These are phyloP conservation scores for Sphenostylis stenocarpa DNA, from an alignment of 306 rosid genomes.

Conservation along the genomic window DNA sequence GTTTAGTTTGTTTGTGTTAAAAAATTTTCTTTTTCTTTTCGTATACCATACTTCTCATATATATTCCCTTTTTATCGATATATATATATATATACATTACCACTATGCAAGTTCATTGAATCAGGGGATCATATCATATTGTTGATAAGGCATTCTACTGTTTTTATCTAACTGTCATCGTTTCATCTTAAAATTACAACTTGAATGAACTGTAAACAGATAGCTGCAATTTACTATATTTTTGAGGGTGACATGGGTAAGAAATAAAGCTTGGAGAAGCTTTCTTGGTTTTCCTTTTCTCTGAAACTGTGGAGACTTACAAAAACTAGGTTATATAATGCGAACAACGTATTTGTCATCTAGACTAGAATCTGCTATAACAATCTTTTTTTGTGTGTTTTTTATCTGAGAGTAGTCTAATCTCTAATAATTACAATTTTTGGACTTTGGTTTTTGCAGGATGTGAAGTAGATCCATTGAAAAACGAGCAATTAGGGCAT, in stretches of 20 bases:
- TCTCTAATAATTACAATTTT: not conserved
- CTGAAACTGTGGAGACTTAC: not conserved
- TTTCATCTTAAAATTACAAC: not conserved
- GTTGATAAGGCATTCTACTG: not conserved
- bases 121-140: not conserved
- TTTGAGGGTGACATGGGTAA: not conserved
- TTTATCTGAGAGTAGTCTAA: not conserved
- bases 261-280: conserved; percentile 6
- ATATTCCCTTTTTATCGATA: not conserved
- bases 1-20: not conserved
- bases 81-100: no score
- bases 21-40: not conserved
- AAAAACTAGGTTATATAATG: not conserved
- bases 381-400: not conserved
- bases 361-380: no score
- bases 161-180: not conserved
- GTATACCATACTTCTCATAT: not conserved
- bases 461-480: not conserved
- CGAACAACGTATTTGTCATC: not conserved
- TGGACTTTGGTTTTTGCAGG: conserved; percentile 28
- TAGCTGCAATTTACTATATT: not conserved
- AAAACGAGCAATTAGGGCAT: not conserved
- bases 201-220: not conserved
- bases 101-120: not conserved
- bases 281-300: not conserved